Conservation (phyloP, 2,329 filamentous ascomycete genomes). For the Talaromyces sp. region DNA sequence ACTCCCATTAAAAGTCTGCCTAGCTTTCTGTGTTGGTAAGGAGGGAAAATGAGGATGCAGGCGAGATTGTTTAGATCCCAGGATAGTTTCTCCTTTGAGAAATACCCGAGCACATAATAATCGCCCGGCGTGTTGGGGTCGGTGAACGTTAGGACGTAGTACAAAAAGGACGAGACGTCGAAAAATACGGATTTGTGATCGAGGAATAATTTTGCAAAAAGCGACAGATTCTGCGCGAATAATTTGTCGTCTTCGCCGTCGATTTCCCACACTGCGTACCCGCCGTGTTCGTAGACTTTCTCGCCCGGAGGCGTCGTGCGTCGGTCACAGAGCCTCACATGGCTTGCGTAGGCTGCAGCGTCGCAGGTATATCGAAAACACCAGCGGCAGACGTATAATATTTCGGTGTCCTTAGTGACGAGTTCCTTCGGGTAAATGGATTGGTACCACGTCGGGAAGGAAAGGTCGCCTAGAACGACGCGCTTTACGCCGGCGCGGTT, state of each 20-base stretch:
- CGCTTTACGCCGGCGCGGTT: constrained; percentile 75
- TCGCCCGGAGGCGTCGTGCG: constrained; percentile 59
- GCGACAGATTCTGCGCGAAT: constrained; percentile 90
- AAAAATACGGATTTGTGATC: constrained; percentile 99
- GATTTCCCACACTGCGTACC: constrained; percentile 86
- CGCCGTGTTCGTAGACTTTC: constrained; percentile 72
- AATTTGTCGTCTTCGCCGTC: constrained; percentile 85
- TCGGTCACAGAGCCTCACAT: constrained; percentile 52
- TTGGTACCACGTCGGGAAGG: constrained; percentile 88
- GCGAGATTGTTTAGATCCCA: constrained; percentile 99
- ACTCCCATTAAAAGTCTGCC: constrained; percentile 87
- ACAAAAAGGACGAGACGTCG: constrained; percentile 89
- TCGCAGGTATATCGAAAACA: constrained; percentile 84
- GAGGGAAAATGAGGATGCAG: constrained; percentile 92
- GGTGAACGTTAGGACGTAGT: constrained; percentile 83
- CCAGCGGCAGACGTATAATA: constrained; percentile 81
- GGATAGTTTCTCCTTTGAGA: constrained; percentile 96
- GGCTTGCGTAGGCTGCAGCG: constrained; percentile 34
- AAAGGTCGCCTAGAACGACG: constrained; percentile 77
- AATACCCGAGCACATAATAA: constrained; percentile 81
- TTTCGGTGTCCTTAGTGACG: constrained; percentile 47
- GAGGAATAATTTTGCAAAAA: constrained; percentile 95
- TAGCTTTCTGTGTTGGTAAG: constrained; percentile 87
- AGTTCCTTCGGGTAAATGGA: constrained; percentile 80
- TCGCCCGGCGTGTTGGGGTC: constrained; percentile 43